These are phyloP conservation scores for Parachaetomium inaequale DNA, from an alignment of 495 filamentous ascomycete species.

Conservation along the genomic window DNA sequence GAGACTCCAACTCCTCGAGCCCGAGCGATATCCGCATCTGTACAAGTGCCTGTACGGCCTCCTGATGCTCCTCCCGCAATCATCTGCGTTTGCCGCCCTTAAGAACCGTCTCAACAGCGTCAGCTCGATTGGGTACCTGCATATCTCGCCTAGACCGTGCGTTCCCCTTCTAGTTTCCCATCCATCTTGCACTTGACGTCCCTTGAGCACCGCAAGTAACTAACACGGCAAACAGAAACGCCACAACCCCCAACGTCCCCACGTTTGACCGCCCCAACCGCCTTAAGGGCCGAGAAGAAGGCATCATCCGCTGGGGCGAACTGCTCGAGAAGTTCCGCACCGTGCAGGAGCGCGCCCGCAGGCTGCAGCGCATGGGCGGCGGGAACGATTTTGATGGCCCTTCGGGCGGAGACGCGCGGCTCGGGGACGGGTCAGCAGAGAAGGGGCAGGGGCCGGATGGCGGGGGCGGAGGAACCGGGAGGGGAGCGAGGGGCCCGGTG, in stretches of 20 bases:
- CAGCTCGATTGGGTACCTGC: conserved; percentile 92
- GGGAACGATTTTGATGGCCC: conserved; percentile 39
- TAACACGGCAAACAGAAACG: conserved; percentile 36
- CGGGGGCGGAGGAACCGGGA: conserved; percentile 15
- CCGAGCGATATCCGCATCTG: conserved; percentile 89
- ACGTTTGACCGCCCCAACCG: conserved; percentile 75
- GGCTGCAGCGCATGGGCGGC: conserved; percentile 42
- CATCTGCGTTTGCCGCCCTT: conserved; percentile 90
- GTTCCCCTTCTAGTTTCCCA: conserved; percentile 32
- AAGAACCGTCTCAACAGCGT: conserved; percentile 97
- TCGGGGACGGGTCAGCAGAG: conserved; percentile 42
- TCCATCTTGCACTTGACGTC: background rate
- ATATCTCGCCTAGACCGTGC: conserved; percentile 77
- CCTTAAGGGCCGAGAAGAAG: conserved; percentile 79
- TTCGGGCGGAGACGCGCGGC: conserved; percentile 38
- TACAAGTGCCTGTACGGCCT: conserved; percentile 99
- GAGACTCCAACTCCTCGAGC: conserved; percentile 94
- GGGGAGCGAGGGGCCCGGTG: background rate
- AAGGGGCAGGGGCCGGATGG: conserved; percentile 36
- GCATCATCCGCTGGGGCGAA: conserved; percentile 83
- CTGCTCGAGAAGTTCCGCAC: conserved; percentile 92
- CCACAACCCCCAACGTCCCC: conserved; percentile 44
- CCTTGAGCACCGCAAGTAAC: background rate
- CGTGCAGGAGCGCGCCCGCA: conserved; percentile 75
- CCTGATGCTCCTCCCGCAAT: conserved; percentile 96